phyloP scores from a whole-genome alignment of 768 basidiomycete genomes.

The Amanita rubescens region DNA sequence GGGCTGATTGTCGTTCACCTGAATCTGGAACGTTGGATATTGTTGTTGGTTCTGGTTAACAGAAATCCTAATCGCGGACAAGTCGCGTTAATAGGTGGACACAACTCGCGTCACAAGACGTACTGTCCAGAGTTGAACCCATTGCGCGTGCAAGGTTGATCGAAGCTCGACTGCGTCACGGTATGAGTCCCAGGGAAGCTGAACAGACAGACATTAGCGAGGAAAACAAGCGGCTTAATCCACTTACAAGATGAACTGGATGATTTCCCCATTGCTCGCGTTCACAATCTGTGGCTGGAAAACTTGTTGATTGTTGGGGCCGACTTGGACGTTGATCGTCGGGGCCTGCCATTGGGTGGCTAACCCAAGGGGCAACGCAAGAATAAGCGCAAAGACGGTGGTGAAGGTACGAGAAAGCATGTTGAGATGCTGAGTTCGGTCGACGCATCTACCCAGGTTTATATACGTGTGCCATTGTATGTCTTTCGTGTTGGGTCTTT shows the following conservation, averaged over 20 bases:
- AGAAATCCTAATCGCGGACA: too few relatives aligned
- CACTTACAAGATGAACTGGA: slow-evolving; percentile 32
- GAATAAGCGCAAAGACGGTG: background rate
- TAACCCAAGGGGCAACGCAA: background rate
- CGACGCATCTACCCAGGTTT: too few relatives aligned
- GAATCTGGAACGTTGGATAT: slow-evolving; percentile 30
- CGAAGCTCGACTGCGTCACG: too few relatives aligned
- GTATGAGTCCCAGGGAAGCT: slow-evolving; percentile 33
- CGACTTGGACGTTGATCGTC: slow-evolving; percentile 4
- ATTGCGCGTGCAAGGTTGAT: too few relatives aligned
- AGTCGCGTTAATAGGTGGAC: too few relatives aligned
- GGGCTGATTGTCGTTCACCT: slow-evolving; percentile 36
- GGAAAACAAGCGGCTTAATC: slow-evolving; percentile 13
- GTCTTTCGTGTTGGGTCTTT: too few relatives aligned
- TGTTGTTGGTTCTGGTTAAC: slow-evolving; percentile 30
- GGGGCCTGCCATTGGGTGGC: background rate
- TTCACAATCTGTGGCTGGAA: background rate
- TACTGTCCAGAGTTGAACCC: too few relatives aligned
- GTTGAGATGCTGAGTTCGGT: too few relatives aligned
- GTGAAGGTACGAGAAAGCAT: background rate
- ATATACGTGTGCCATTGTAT: too few relatives aligned
- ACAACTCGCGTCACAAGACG: too few relatives aligned
- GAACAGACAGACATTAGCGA: background rate
- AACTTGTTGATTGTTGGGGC: background rate
- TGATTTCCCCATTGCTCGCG: background rate